Evolutionary conservation across 805 yeast genomes (phyloP).

Genomic region (Blastobotrys terrestris): DNA sequence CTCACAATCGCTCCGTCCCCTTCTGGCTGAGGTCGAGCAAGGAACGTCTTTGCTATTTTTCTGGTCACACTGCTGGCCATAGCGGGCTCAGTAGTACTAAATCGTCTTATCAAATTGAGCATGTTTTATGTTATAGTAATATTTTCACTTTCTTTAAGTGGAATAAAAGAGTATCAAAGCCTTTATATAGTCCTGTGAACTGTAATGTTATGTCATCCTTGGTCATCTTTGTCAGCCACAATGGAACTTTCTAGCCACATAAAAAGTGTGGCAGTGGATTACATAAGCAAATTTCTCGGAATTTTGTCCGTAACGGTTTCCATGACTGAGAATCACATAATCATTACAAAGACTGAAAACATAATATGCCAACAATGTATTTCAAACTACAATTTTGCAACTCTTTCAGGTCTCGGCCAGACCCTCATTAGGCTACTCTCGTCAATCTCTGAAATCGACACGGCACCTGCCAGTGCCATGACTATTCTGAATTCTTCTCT

Average conservation of each 20-base stretch:
- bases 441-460: neutral
- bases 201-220: neutral
- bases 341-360: too few species aligned
- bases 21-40: constrained; percentile 66
- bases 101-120: neutral
- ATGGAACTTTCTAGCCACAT: neutral
- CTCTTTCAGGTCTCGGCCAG: constrained; percentile 4
- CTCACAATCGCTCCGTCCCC: constrained; percentile 83
- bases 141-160: too few species aligned
- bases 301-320: too few species aligned
- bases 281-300: neutral
- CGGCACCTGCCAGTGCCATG: constrained; percentile 23
- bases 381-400: neutral
- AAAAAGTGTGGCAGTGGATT: neutral
- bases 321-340: too few species aligned
- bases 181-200: too few species aligned
- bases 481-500: constrained; percentile 21
- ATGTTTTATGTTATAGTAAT: too few species aligned
- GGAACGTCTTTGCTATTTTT: constrained; percentile 40
- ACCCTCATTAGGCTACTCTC: constrained; percentile 1
- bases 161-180: too few species aligned
- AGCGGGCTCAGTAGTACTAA: neutral
- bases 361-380: neutral
- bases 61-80: neutral
- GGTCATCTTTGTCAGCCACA: neutral